Evolutionary conservation across 768 basidiomycete genomes (phyloP).

Genomic region (Stropharia rugosoannulata): DNA sequence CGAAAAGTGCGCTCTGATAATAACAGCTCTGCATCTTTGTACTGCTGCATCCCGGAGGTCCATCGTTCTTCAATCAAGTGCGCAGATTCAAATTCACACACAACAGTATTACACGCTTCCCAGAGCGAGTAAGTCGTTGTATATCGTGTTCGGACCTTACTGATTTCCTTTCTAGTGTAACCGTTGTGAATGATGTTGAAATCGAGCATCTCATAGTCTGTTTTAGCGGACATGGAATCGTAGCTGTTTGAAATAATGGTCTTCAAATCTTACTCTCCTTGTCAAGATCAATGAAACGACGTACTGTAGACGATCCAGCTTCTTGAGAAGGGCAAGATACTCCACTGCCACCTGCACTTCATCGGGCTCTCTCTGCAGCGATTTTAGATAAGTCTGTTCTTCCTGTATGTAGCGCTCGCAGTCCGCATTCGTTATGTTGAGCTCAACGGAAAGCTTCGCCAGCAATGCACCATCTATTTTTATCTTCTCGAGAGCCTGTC

Average conservation of each 20-base stretch:
- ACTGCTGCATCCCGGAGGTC: neutral
- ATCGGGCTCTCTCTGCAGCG: neutral
- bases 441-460: neutral
- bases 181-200: neutral
- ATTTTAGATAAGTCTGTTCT: neutral
- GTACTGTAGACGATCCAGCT: neutral
- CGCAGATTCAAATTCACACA: neutral
- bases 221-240: neutral
- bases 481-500: constrained; percentile 4
- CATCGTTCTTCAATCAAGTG: neutral
- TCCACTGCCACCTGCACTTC: neutral
- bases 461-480: neutral
- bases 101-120: neutral
- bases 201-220: neutral
- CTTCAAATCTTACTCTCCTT: too few relatives aligned
- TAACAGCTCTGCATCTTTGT: neutral
- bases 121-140: neutral
- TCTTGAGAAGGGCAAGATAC: neutral
- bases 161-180: neutral
- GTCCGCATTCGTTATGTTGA: neutral
- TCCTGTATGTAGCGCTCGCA: neutral
- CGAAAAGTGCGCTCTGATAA: neutral
- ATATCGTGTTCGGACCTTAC: neutral
- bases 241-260: too few relatives aligned
- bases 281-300: too few relatives aligned